These are phyloP conservation scores for Durotheca rogersii DNA, from an alignment of 495 filamentous ascomycete genomes.

Conservation along the genomic window DNA sequence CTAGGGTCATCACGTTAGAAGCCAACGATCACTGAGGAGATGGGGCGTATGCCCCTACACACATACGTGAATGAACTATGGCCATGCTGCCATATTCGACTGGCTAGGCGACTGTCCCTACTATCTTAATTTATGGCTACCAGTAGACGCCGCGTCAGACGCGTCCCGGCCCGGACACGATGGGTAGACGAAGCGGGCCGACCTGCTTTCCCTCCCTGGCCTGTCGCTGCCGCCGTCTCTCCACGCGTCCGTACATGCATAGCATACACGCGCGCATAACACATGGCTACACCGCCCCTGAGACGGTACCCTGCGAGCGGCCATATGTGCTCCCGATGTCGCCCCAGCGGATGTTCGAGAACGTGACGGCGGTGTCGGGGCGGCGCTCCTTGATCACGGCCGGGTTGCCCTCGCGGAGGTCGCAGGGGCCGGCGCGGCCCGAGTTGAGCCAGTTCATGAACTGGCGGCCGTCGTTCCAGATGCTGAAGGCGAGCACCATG, in stretches of 20 bases:
- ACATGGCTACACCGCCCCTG: background rate
- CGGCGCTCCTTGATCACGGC: conserved; percentile 48
- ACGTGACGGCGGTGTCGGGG: conserved; percentile 58
- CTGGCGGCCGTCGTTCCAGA: conserved; percentile 66
- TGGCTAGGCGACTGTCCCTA: no score
- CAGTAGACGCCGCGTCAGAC: no score
- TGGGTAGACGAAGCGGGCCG: no score
- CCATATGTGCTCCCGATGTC: conserved; percentile 50
- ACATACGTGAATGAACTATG: no score
- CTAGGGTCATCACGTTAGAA: no score
- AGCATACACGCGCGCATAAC: background rate
- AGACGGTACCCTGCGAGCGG: background rate
- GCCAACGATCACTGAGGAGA: no score
- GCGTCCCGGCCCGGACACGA: no score
- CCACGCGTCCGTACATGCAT: no score
- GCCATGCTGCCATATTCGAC: no score
- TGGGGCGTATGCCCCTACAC: no score
- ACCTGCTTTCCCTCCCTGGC: background rate
- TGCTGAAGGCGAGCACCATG: conserved; percentile 65
- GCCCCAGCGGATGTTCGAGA: conserved; percentile 69
- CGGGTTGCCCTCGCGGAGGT: conserved; percentile 55
- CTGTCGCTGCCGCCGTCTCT: conserved; percentile 9
- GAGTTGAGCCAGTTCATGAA: conserved; percentile 71
- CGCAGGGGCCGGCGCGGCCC: conserved; percentile 63
- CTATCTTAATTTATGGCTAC: no score